These are phyloP conservation scores for Epichloe sp. DNA, from an alignment of 2,329 filamentous ascomycete genomes.

Conservation along the genomic window DNA sequence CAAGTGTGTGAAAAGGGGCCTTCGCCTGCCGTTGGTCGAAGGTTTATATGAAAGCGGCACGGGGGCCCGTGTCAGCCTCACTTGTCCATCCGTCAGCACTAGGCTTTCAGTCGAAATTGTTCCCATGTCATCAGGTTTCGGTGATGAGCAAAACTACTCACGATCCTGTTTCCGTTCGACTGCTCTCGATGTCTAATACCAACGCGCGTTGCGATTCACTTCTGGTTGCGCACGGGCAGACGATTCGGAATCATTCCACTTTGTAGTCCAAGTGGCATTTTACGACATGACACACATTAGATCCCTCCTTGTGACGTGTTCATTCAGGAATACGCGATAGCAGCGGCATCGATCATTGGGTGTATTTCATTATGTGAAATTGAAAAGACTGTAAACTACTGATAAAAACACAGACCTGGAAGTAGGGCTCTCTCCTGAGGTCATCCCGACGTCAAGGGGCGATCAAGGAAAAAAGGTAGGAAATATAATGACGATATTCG, in stretches of 20 bases:
- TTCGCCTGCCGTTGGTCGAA: not conserved
- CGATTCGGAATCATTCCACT: too few relatives aligned
- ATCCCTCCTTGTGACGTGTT: too few relatives aligned
- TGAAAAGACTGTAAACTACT: not conserved
- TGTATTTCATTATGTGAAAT: not conserved
- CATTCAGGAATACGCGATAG: too few relatives aligned
- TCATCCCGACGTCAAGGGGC: not conserved
- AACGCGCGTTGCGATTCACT: too few relatives aligned
- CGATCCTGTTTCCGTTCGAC: too few relatives aligned
- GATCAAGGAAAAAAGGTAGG: not conserved
- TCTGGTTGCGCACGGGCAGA: too few relatives aligned
- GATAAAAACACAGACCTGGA: not conserved
- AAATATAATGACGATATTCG: not conserved
- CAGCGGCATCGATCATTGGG: too few relatives aligned
- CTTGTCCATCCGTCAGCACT: not conserved
- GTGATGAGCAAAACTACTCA: too few relatives aligned
- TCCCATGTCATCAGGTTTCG: too few relatives aligned
- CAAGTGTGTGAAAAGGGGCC: not conserved
- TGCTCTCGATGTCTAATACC: too few relatives aligned
- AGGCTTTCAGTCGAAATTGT: not conserved
- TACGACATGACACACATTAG: too few relatives aligned
- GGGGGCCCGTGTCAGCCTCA: not conserved
- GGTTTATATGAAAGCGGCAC: not conserved
- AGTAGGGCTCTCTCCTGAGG: not conserved
- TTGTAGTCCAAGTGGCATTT: too few relatives aligned